Conservation (phyloP, 306 rosid genomes). For the Pyrus bretschneideri region DNA sequence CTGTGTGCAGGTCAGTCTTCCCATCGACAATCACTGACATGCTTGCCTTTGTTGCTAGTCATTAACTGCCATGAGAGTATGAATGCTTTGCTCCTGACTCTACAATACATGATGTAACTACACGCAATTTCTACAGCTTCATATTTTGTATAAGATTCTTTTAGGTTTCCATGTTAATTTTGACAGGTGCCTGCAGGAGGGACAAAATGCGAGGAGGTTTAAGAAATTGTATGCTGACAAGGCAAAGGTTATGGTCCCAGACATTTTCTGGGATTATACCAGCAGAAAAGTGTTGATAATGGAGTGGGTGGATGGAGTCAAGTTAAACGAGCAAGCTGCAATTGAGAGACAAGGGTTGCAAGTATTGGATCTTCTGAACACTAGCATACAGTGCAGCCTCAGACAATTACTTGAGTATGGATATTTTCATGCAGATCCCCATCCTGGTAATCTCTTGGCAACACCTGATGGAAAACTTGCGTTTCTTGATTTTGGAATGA, state of each 20-base stretch:
- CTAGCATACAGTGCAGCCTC: conserved; percentile 91
- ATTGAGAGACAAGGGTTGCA: conserved; percentile 86
- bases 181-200: conserved; percentile 96
- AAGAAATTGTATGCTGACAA: conserved; percentile 90
- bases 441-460: conserved; percentile 97
- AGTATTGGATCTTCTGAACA: conserved; percentile 73
- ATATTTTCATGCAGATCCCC: conserved; percentile 98
- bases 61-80: background rate
- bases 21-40: background rate
- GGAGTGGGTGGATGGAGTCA: conserved; percentile 96
- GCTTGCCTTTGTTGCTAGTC: background rate
- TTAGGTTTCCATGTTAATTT: conserved; percentile 75
- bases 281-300: conserved; percentile 80
- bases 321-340: conserved; percentile 81
- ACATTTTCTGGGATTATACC: conserved; percentile 89
- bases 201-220: conserved; percentile 81
- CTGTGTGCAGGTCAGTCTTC: conserved; percentile 82
- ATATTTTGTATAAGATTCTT: conserved; percentile 19
- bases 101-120: background rate
- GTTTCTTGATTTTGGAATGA: conserved; percentile 96
- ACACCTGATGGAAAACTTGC: conserved; percentile 97
- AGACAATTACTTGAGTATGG: conserved; percentile 93
- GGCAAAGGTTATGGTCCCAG: conserved; percentile 78
- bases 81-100: background rate
- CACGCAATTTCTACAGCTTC: background rate